Conservation (phyloP, 2,329 filamentous ascomycete genomes). For the Esteya vermicola region DNA sequence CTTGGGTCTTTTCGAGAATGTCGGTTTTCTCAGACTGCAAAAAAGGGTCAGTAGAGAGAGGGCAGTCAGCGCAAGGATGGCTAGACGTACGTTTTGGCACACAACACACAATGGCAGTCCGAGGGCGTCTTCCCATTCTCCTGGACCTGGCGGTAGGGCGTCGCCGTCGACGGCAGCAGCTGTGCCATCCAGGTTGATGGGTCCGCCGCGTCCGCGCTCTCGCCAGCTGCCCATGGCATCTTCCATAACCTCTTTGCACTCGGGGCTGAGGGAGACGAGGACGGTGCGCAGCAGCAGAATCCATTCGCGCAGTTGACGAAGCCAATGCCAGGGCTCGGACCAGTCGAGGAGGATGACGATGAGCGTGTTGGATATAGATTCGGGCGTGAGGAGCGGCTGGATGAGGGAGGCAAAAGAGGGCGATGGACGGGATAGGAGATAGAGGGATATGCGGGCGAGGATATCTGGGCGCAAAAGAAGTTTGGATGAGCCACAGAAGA, state of each 20-base stretch:
- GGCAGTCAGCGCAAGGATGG: background rate
- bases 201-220: slow-evolving; percentile 54
- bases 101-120: slow-evolving; percentile 83
- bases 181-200: slow-evolving; percentile 48
- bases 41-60: slow-evolving; percentile 11
- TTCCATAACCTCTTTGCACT: slow-evolving; percentile 72
- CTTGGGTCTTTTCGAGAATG: slow-evolving; percentile 70
- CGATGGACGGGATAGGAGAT: slow-evolving; percentile 76
- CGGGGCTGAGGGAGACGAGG: slow-evolving; percentile 56
- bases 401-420: slow-evolving; percentile 71
- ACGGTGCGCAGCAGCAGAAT: slow-evolving; percentile 69
- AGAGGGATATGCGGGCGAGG: slow-evolving; percentile 75
- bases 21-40: slow-evolving; percentile 74
- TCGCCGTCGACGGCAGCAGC: slow-evolving; percentile 44
- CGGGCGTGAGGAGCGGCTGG: slow-evolving; percentile 68
- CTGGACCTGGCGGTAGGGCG: slow-evolving; percentile 66
- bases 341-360: slow-evolving; percentile 91
- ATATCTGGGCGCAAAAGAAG: slow-evolving; percentile 45
- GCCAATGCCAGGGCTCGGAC: slow-evolving; percentile 86
- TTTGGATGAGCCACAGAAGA: background rate
- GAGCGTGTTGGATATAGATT: slow-evolving; percentile 73
- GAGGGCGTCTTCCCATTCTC: slow-evolving; percentile 85
- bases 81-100: slow-evolving; percentile 67
- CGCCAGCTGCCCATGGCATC: slow-evolving; percentile 72
- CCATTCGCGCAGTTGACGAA: slow-evolving; percentile 81